These are phyloP conservation scores for Zanthoxylum bungeanum DNA, from an alignment of 345 rosid species.

Conservation along the genomic window DNA sequence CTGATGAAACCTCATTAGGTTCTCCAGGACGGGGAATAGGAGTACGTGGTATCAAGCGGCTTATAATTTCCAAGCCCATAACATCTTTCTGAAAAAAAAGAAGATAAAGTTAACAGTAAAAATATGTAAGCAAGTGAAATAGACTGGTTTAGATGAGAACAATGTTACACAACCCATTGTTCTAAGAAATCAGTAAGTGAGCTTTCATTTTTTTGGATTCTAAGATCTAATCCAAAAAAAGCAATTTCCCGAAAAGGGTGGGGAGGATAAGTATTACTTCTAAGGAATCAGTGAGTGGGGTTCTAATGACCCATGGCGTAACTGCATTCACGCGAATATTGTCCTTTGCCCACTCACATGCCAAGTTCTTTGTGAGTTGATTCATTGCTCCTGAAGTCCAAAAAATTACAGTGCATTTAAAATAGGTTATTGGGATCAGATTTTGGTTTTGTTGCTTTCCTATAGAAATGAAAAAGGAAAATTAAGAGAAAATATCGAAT, in stretches of 20 bases:
- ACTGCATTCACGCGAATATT: slow-evolving; percentile 37
- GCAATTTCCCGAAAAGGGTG: not conserved
- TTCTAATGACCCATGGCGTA: slow-evolving; percentile 36
- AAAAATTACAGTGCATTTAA: not conserved
- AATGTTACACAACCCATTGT: not conserved
- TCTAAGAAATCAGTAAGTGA: too few relatives aligned
- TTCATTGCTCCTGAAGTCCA: slow-evolving; percentile 35
- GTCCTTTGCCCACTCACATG: slow-evolving; percentile 51
- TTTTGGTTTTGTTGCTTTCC: too few relatives aligned
- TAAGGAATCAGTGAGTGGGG: slow-evolving; percentile 18
- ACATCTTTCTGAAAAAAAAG: not conserved
- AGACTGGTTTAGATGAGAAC: not conserved
- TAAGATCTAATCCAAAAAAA: too few relatives aligned
- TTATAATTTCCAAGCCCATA: not conserved
- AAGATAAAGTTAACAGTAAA: not conserved
- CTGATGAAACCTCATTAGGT: slow-evolving; percentile 34
- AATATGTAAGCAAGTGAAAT: not conserved
- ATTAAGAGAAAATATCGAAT: too few relatives aligned
- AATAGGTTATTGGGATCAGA: too few relatives aligned
- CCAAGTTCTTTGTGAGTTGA: slow-evolving; percentile 40
- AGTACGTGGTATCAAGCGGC: slow-evolving; percentile 8
- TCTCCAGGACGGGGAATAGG: slow-evolving; percentile 39
- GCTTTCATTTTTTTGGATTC: too few relatives aligned
- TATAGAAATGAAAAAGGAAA: too few relatives aligned
- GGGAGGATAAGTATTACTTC: not conserved